A percentile compares a stretch with the other conserved stretches of the same genome.
These are phyloP conservation scores for Scopulariopsis brevicaulis DNA, from an alignment of 2,329 filamentous ascomycete genomes.

Conservation along the genomic window DNA sequence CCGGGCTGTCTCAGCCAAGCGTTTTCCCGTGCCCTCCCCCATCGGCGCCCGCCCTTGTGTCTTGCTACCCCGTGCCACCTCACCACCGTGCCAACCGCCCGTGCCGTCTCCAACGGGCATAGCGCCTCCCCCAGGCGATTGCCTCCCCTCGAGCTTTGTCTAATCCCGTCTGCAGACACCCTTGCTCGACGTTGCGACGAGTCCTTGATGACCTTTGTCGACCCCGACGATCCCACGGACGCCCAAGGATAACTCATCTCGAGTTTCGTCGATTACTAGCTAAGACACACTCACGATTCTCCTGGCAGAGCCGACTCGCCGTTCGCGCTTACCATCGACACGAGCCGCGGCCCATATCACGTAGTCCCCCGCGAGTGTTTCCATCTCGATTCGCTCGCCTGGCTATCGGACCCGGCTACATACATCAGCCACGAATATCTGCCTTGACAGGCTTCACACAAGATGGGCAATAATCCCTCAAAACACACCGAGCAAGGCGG, in stretches of 20 bases:
- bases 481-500: slow-evolving; percentile 1
- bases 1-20: not conserved
- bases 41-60: not conserved
- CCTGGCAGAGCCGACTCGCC: not conserved
- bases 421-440: not conserved
- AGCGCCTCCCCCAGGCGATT: not conserved
- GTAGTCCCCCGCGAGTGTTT: not conserved
- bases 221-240: not conserved
- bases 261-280: not conserved
- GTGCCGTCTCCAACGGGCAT: not conserved
- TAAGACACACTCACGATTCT: not conserved
- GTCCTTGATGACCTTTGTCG: not conserved
- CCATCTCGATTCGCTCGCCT: not conserved
- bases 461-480: slow-evolving; percentile 4
- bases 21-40: not conserved
- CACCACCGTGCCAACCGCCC: not conserved
- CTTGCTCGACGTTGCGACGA: not conserved
- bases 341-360: not conserved
- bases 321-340: not conserved
- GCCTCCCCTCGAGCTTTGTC: not conserved
- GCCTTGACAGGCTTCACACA: not conserved
- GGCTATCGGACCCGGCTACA: not conserved
- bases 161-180: not conserved
- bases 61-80: not conserved
- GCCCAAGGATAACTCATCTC: not conserved